These are phyloP conservation scores for Lactifluus hygrophoroides DNA, from an alignment of 768 basidiomycete genomes.

Conservation along the genomic window DNA sequence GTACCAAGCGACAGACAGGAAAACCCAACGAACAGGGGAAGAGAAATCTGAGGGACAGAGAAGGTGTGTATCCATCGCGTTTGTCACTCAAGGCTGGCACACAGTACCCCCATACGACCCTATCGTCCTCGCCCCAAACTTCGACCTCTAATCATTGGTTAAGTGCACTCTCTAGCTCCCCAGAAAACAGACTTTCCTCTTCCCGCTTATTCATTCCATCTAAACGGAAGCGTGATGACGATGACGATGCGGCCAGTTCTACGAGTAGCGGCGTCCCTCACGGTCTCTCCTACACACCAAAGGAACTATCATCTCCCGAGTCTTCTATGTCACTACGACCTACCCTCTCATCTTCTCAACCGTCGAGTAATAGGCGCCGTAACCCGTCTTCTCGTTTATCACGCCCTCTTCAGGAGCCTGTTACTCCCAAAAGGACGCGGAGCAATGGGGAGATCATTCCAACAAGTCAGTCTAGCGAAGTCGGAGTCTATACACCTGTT, in stretches of 20 bases:
- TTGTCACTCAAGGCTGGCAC: neutral
- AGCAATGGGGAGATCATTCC: conserved; percentile 3
- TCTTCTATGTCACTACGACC: neutral
- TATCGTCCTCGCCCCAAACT: neutral
- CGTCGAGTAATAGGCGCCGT: neutral
- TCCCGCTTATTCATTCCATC: neutral
- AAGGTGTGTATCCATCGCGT: neutral
- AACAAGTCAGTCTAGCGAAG: conserved; percentile 14
- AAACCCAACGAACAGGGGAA: neutral
- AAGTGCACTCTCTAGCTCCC: neutral
- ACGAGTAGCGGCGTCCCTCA: conserved; percentile 15
- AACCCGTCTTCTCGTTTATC: neutral
- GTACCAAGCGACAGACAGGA: neutral
- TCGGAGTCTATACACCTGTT: conserved; percentile 10
- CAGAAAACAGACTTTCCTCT: neutral
- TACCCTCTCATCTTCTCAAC: neutral
- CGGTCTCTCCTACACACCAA: conserved; percentile 13
- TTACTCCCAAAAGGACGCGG: conserved; percentile 1
- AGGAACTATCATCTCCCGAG: neutral
- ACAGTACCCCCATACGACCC: neutral
- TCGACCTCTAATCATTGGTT: neutral
- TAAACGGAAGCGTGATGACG: conserved; percentile 13
- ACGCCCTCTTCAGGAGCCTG: neutral
- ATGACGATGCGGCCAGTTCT: neutral
- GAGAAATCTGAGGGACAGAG: neutral